Base-by-base conservation (phyloP, 73 alveolate species). In the Paraurostyla sp. region DNA sequence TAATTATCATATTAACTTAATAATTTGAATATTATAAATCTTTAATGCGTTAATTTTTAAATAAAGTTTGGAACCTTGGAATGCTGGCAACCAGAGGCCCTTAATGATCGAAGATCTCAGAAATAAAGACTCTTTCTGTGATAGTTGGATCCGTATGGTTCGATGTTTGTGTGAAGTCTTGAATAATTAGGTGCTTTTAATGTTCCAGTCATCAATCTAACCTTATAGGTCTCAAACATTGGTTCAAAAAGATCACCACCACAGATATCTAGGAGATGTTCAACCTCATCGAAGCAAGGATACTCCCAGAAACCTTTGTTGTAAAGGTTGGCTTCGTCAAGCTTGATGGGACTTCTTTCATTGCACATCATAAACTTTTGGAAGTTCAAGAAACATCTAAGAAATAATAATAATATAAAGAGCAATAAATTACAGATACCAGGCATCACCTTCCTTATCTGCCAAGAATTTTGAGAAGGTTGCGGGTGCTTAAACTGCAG, bases 391-490 rank as follows among this genome's bases (percentile, higher is more conserved):
- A 57, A 81, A 80, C 95, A 83, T 46, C 57, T 46, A 46, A 46
- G 18, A 15, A 15, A 15, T 46, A 46, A 46, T 15, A 46, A 15
- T 18, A 46, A 46, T 15, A 46, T 13, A 46, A 46, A 46, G 13
- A 46, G 18, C 13, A 46, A 15, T n/a, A n/a, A n/a, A 46, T 46
- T 46, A 73, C 76, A 78, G 30, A 50, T 89, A 89, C 95, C 95
- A 89, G 65, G 95, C 80, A 58, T 89, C 95, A 25, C 95, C 95
- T 63, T 89, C 95, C 76, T 89, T 89, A 65, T 89, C 95, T 33
- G 91, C 83, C 71, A 68, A 43, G 89, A 81, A 89, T 50, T 81
- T 81, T 15, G 95, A 89, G 87, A 89, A 65, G n/a, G 91, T 38
- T 45, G 87, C 63, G 7, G 95, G 82, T 46, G 46, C 65, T 71